Percentiles rank a stretch among this genome's conserved stretches.
These are phyloP conservation scores for Fragaria ananassa DNA, from an alignment of 306 rosid species.

Conservation along the genomic window DNA sequence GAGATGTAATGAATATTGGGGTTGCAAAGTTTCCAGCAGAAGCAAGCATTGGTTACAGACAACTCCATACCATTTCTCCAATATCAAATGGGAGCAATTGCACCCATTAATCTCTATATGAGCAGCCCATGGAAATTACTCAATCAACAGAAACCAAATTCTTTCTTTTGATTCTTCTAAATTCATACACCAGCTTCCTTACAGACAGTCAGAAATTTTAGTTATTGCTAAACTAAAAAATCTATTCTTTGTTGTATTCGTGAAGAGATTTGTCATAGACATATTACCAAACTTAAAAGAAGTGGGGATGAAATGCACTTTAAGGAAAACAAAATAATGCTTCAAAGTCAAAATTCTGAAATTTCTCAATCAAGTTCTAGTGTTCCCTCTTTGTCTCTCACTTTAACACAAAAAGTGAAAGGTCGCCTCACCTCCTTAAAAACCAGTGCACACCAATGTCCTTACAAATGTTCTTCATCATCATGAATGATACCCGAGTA, in stretches of 20 bases:
- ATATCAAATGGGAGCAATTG: not conserved
- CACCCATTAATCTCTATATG: not conserved
- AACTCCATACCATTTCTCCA: not conserved
- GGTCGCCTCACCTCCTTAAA: not conserved
- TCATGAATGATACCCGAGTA: not conserved
- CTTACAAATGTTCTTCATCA: not conserved
- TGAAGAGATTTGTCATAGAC: not conserved
- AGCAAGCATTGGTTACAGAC: not conserved
- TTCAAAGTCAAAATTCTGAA: not conserved
- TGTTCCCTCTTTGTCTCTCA: not conserved
- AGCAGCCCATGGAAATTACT: not conserved
- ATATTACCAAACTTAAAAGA: not conserved
- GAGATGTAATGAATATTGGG: not conserved
- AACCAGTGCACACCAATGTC: not conserved
- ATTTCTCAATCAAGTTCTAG: not conserved
- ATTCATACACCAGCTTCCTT: not conserved
- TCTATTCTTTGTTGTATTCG: not conserved
- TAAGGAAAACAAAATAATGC: not conserved
- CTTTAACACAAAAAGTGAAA: not conserved
- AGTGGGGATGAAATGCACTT: not conserved
- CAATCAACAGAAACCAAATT: not conserved
- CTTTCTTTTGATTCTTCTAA: not conserved
- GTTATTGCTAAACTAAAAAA: not conserved
- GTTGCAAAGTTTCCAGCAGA: not conserved
- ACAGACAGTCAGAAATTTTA: not conserved